A percentile compares a stretch with the other conserved stretches of the same genome.
Evolutionary conservation across 257 asterid species (phyloP).

Genomic region (Ophiorrhiza pumila): DNA sequence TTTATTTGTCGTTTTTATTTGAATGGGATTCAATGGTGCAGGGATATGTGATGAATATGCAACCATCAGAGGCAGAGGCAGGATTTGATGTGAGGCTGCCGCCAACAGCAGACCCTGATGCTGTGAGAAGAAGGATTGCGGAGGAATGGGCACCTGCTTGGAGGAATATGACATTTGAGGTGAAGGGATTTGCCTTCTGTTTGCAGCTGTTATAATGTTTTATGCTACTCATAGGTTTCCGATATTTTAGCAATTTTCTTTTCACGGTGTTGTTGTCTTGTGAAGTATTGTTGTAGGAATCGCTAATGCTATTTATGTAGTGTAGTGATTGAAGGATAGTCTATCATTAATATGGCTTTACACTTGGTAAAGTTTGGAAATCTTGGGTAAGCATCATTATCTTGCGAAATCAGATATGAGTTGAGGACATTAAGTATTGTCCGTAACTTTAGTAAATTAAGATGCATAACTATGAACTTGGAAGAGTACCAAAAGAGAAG

Average conservation of each 20-base stretch:
- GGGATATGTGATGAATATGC: slow-evolving; percentile 95
- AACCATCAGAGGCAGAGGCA: slow-evolving; percentile 93
- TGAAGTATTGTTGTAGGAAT: neutral
- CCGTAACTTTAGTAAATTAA: neutral
- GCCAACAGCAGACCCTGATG: slow-evolving; percentile 67
- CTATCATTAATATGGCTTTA: neutral
- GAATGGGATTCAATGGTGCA: slow-evolving; percentile 24
- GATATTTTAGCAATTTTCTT: neutral
- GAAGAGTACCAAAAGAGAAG: neutral
- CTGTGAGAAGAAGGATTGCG: slow-evolving; percentile 59
- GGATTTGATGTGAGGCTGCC: slow-evolving; percentile 90
- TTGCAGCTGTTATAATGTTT: neutral
- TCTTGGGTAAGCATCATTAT: neutral
- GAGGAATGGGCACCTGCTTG: slow-evolving; percentile 96
- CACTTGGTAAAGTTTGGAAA: neutral
- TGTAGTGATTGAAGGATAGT: neutral
- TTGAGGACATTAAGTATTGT: neutral
- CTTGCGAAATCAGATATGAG: neutral
- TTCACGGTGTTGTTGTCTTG: neutral
- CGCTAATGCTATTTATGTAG: neutral
- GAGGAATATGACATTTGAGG: slow-evolving; percentile 86
- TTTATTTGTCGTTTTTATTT: neutral
- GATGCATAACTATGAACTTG: neutral
- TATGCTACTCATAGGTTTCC: neutral
- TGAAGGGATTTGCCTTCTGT: slow-evolving; percentile 17